These are phyloP conservation scores for Elaeagnus macrophylla DNA, from an alignment of 306 rosid species.

Conservation along the genomic window DNA sequence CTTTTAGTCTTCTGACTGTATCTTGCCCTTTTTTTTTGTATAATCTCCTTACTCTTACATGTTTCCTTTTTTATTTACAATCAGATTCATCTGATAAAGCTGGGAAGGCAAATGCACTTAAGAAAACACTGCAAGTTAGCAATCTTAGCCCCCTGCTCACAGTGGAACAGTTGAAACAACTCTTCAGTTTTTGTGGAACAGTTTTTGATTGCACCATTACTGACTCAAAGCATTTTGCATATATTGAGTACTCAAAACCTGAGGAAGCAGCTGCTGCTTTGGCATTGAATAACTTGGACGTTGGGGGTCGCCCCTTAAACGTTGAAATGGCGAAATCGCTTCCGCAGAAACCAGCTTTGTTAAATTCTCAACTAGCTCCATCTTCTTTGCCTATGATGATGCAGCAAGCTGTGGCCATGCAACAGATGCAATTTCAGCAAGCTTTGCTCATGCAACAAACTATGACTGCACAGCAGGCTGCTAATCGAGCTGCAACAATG, in stretches of 20 bases:
- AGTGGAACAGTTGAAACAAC: slow-evolving; percentile 91
- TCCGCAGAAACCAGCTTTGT: slow-evolving; percentile 51
- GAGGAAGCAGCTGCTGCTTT: slow-evolving; percentile 88
- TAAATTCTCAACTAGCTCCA: slow-evolving; percentile 55
- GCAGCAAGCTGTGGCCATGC: slow-evolving; percentile 99
- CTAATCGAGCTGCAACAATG: slow-evolving; percentile 89
- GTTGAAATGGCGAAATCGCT: slow-evolving; percentile 99
- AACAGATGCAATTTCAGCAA: slow-evolving; percentile 99
- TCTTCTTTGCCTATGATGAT: slow-evolving; percentile 92
- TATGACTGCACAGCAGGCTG: slow-evolving; percentile 92
- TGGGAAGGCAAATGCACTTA: slow-evolving; percentile 59
- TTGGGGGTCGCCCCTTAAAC: slow-evolving; percentile 96
- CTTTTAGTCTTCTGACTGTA: not conserved
- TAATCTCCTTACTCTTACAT: slow-evolving; percentile 12
- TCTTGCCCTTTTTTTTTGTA: not conserved
- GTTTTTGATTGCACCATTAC: slow-evolving; percentile 89
- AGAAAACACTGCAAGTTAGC: slow-evolving; percentile 99
- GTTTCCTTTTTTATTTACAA: slow-evolving; percentile 6
- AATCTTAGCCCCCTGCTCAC: slow-evolving; percentile 96
- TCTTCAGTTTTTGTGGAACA: slow-evolving; percentile 90
- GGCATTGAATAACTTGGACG: slow-evolving; percentile 89
- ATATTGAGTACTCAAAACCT: slow-evolving; percentile 92
- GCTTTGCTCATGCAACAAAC: slow-evolving; percentile 92
- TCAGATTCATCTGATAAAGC: slow-evolving; percentile 74
- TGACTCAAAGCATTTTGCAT: slow-evolving; percentile 97